Evolutionary conservation across 371 early-diverging fungal genomes (phyloP).

Genomic region (Mortierella sp.): DNA sequence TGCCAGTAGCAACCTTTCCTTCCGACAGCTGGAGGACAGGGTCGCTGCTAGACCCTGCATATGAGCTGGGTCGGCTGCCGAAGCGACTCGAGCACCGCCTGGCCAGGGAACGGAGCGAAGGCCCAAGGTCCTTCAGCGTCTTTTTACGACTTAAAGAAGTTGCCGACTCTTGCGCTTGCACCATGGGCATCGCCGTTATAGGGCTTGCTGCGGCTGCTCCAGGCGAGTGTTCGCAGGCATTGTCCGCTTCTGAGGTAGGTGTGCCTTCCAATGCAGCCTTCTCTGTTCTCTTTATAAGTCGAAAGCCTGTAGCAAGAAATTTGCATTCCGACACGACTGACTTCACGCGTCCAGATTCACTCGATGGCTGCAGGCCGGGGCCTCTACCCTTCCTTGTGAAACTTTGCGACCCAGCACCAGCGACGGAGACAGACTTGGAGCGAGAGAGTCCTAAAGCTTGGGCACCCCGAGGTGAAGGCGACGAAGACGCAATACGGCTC

Average conservation of each 20-base stretch:
- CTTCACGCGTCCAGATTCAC: background rate
- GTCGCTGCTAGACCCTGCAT: constrained; percentile 38
- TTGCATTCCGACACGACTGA: constrained; percentile 8
- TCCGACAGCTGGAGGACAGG: constrained; percentile 13
- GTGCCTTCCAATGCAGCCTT: background rate
- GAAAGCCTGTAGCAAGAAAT: constrained; percentile 1
- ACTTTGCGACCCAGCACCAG: background rate
- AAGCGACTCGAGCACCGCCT: constrained; percentile 43
- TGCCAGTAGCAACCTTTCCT: background rate
- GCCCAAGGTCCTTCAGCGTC: constrained; percentile 32
- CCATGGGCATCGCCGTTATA: background rate
- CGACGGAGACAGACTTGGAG: background rate
- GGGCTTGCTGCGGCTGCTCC: background rate
- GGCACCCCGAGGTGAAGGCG: constrained; percentile 10
- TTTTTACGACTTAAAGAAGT: constrained; percentile 10
- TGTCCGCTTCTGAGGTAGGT: background rate
- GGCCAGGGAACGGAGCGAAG: constrained; percentile 35
- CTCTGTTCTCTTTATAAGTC: background rate
- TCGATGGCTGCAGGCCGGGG: background rate
- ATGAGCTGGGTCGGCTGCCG: constrained; percentile 34
- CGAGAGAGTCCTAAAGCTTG: constrained; percentile 19
- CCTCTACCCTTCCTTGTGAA: background rate
- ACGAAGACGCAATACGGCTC: constrained; percentile 20
- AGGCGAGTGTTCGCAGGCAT: too few relatives aligned
- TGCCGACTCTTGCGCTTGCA: background rate